Percentiles rank a stretch among this genome's conserved stretches.
Conservation (phyloP, 257 asterid genomes). For the Nicotiana tabacum region DNA sequence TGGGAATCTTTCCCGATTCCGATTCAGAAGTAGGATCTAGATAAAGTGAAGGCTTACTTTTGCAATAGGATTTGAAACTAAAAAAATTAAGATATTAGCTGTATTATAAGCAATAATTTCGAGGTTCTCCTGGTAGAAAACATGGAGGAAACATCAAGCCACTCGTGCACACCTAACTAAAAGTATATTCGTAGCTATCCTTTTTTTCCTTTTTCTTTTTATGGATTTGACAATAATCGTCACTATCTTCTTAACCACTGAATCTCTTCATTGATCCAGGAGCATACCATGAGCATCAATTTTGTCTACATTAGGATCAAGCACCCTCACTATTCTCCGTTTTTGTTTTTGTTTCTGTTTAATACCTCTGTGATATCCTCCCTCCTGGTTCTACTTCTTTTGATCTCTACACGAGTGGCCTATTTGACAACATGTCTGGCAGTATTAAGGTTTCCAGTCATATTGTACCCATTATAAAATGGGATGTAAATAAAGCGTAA, state of each 20-base stretch:
- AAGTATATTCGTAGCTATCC: not conserved
- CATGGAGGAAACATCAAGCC: not conserved
- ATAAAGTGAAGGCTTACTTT: not conserved
- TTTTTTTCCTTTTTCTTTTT: too few relatives aligned
- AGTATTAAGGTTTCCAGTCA: too few relatives aligned
- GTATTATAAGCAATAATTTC: not conserved
- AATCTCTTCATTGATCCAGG: not conserved
- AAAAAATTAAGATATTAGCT: not conserved
- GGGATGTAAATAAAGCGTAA: not conserved
- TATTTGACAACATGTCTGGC: too few relatives aligned
- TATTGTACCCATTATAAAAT: not conserved
- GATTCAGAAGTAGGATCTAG: not conserved
- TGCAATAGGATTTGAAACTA: not conserved
- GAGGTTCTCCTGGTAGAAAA: not conserved
- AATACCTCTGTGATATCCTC: too few relatives aligned
- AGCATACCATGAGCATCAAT: too few relatives aligned
- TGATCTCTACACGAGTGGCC: too few relatives aligned
- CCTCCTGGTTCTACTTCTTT: too few relatives aligned
- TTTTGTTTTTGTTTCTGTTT: not conserved
- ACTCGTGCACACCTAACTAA: not conserved
- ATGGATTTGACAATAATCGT: not conserved
- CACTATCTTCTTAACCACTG: not conserved
- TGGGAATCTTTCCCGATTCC: not conserved
- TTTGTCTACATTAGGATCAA: too few relatives aligned
- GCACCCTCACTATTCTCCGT: too few relatives aligned